Percentiles rank a stretch among this genome's conserved stretches.
Evolutionary conservation across 352 stramenopile genomes (phyloP).

Genomic region (Globisporangium spiculum): DNA sequence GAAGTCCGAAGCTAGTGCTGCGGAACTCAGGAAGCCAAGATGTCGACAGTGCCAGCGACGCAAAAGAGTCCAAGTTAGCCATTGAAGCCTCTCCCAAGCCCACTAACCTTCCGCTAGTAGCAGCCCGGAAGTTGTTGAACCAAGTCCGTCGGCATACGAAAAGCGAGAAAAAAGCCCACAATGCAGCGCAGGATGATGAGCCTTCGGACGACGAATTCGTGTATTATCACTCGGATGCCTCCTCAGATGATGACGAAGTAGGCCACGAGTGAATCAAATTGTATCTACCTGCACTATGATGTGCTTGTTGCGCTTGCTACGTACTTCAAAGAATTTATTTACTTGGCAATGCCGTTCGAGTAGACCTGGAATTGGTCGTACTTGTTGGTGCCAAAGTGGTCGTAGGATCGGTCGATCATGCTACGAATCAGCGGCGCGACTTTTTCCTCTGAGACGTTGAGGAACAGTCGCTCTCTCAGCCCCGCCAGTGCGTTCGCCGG

Average conservation of each 20-base stretch:
- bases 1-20: background rate
- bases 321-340: constrained; percentile 32
- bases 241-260: background rate
- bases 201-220: constrained; percentile 2
- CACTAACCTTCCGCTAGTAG: background rate
- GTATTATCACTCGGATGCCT: constrained; percentile 1
- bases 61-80: background rate
- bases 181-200: background rate
- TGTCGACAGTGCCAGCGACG: background rate
- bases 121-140: background rate
- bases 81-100: background rate
- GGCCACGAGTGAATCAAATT: background rate
- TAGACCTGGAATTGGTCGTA: constrained; percentile 95
- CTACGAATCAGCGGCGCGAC: constrained; percentile 70
- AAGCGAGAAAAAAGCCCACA: background rate
- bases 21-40: background rate
- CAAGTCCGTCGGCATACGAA: background rate
- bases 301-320: background rate
- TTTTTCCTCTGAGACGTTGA: constrained; percentile 62
- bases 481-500: constrained; percentile 32
- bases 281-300: background rate
- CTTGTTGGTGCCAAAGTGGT: constrained; percentile 95
- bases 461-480: constrained; percentile 66
- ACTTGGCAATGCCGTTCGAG: constrained; percentile 89
- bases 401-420: constrained; percentile 93